Base-by-base conservation (phyloP, 495 filamentous ascomycete genomes). In the Immersiella caudata region DNA sequence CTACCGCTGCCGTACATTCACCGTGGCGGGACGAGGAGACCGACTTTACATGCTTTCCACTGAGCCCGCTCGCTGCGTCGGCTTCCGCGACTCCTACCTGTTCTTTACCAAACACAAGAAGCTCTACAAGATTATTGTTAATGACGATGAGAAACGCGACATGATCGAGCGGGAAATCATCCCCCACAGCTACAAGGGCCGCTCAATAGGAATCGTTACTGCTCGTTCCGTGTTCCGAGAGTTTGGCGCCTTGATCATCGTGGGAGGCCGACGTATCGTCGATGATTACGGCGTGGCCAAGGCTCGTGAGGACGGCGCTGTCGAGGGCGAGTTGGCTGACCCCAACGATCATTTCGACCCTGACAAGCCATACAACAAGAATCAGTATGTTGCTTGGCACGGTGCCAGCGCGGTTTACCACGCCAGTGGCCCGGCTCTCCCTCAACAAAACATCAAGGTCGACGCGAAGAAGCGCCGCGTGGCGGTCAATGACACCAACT, bases 301-400 rank as follows among this genome's bases (percentile, higher is more conserved):
- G 72, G 93, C 92, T 6, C 85, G 87, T 49, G 90, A 88, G 60
- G 87, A 90, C 33, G 95, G 94, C 12, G 89, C 91, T 57, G 86
- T 94, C 0, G 94, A 97, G 75, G 96, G 96, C 63, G 93, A 97
- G 66, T 68, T 97, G 14, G 93, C 93, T 11, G 94, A 97, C 64
- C 93, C 93, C 0, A 89, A 90, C 58, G 94, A 97, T 74, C 84
- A 84, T 63, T 83, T 94, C 20, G 90, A 80, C 9, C 85, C 86
- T 14, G 90, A 91, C 16, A 90, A 93, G 70, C 78, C 85, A 3
- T 97, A 97, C 79, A 96, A 97, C 79, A 89, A 90, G 71, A 97
- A 97, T 71, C 93, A 96, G 71, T 99, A 97, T 72, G 95, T 99
- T 1, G 95, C 95, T 18, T 99, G 95, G 95, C 93, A 97, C 73